phyloP scores from a whole-genome alignment of 352 stramenopile genomes.

The Pythium insidiosum region DNA sequence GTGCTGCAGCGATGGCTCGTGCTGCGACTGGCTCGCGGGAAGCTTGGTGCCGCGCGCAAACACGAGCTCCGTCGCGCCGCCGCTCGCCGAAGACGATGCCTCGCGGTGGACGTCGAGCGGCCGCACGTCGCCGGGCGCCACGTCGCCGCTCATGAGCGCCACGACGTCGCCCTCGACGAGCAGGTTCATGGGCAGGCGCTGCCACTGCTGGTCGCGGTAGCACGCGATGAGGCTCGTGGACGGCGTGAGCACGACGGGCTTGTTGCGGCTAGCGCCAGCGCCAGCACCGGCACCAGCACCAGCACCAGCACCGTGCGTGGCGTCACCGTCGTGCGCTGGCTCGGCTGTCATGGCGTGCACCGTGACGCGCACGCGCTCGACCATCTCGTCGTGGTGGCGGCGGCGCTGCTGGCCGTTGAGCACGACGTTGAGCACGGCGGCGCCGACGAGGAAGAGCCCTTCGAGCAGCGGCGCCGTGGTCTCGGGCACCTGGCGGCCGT shows the following conservation, averaged over 20 bases:
- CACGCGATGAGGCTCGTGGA: constrained; percentile 75
- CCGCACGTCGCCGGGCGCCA: constrained; percentile 56
- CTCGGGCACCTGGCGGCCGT: constrained; percentile 19
- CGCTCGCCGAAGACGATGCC: too few species aligned
- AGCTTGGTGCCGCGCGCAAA: constrained; percentile 58
- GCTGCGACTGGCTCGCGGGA: constrained; percentile 22
- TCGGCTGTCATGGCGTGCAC: constrained; percentile 50
- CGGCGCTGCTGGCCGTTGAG: constrained; percentile 59
- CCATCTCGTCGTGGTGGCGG: constrained; percentile 73
- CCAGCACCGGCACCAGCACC: too few species aligned
- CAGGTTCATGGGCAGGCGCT: constrained; percentile 78
- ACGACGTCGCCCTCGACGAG: constrained; percentile 74
- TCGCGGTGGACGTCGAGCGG: constrained; percentile 17
- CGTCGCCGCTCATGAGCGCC: constrained; percentile 77
- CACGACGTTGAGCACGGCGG: constrained; percentile 46
- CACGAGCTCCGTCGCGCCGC: not conserved
- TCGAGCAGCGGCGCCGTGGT: constrained; percentile 32
- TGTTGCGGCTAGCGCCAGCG: too few species aligned
- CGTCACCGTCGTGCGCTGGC: not conserved
- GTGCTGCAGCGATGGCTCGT: too few species aligned
- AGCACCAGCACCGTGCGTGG: not conserved
- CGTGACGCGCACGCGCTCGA: constrained; percentile 59
- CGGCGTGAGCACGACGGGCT: constrained; percentile 52
- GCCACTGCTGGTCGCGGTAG: constrained; percentile 75
- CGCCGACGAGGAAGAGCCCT: constrained; percentile 47